A percentile compares a stretch with the other conserved stretches of the same genome.
Conservation (phyloP, 1,284 basidiomycete genomes). For the Sporisorium reilianum region DNA sequence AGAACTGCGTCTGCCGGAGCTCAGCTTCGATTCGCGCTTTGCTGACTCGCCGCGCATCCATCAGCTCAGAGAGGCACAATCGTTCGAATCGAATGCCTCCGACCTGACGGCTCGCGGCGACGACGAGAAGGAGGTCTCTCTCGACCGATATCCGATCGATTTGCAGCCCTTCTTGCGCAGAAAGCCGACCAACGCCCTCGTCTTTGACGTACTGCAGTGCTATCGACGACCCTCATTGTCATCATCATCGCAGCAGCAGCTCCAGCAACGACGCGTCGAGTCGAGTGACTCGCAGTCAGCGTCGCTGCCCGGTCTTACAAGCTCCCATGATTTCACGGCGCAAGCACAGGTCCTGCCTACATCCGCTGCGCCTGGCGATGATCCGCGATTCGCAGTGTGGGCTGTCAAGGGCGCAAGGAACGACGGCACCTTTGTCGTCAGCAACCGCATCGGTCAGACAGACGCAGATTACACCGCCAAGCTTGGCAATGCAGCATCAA, state of each 20-base stretch:
- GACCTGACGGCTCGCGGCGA: slow-evolving; percentile 37
- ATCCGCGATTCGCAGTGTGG: slow-evolving; percentile 62
- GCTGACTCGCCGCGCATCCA: slow-evolving; percentile 32
- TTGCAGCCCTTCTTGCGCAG: slow-evolving; percentile 26
- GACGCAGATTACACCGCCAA: slow-evolving; percentile 6
- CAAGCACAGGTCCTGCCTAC: slow-evolving; percentile 44
- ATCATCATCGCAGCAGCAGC: slow-evolving; percentile 3
- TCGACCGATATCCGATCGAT: slow-evolving; percentile 27
- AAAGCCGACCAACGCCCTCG: slow-evolving; percentile 1
- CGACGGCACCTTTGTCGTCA: slow-evolving; percentile 42
- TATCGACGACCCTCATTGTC: slow-evolving; percentile 25
- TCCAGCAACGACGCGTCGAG: background rate
- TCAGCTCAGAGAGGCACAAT: slow-evolving; percentile 50
- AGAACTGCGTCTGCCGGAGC: slow-evolving; percentile 34
- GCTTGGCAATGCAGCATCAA: slow-evolving; percentile 10
- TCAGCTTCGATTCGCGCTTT: slow-evolving; percentile 28
- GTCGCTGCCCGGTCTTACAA: background rate
- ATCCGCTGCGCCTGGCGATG: slow-evolving; percentile 55
- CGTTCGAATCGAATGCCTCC: slow-evolving; percentile 47
- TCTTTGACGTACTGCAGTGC: slow-evolving; percentile 58
- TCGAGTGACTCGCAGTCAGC: slow-evolving; percentile 2
- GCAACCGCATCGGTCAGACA: slow-evolving; percentile 35
- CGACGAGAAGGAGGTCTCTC: slow-evolving; percentile 7
- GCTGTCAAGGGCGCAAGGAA: slow-evolving; percentile 40
- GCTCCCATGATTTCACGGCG: slow-evolving; percentile 11